Conservation (phyloP, 2,329 filamentous ascomycete genomes). For the Hypomyces rosellus region DNA sequence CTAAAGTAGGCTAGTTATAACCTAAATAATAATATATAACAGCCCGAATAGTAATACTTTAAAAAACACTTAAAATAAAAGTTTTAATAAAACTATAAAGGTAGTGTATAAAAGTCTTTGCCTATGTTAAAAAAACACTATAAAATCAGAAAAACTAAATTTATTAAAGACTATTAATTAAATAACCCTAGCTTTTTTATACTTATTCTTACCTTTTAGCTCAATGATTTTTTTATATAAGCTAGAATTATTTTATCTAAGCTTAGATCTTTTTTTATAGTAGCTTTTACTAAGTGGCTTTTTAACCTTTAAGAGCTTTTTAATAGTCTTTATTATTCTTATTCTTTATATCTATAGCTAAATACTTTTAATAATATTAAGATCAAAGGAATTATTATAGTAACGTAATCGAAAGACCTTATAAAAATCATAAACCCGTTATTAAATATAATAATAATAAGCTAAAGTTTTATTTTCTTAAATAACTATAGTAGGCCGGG, state of each 20-base stretch:
- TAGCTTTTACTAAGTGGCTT: background rate
- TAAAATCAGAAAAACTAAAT: too few species aligned
- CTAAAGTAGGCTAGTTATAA: too few species aligned
- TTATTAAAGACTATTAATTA: too few species aligned
- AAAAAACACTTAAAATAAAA: too few species aligned
- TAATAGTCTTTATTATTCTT: background rate
- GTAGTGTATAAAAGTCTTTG: too few species aligned
- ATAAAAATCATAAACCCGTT: background rate
- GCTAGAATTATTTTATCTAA: background rate
- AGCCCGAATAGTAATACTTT: too few species aligned
- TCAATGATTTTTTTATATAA: too few species aligned
- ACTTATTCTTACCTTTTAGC: too few species aligned
- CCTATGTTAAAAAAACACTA: too few species aligned
- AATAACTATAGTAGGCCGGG: background rate
- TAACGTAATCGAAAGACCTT: constrained; percentile 3
- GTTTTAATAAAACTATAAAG: too few species aligned
- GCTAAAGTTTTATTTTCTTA: background rate
- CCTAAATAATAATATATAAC: too few species aligned
- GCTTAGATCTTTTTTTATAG: background rate
- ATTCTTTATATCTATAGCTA: background rate
- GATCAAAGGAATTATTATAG: background rate
- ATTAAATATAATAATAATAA: background rate
- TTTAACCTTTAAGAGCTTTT: background rate
- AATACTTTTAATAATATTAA: background rate
- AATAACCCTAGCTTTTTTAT: too few species aligned